Evolutionary conservation across 371 early-diverging fungal species (phyloP).

Genomic region (Smittium culicis): DNA sequence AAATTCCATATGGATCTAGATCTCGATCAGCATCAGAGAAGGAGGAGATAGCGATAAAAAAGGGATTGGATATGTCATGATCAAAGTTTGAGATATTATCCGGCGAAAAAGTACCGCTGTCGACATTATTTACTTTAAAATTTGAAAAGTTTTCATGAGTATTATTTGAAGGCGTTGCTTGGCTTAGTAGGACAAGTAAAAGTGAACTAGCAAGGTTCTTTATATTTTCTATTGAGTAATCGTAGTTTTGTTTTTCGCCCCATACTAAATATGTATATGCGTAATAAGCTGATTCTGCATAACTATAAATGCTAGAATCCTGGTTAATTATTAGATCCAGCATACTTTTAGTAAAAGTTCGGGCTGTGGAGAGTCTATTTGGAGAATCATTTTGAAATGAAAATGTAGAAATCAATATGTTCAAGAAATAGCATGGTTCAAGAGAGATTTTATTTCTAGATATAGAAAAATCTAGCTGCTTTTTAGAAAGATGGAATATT

Average conservation of each 20-base stretch:
- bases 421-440: slow-evolving; percentile 1
- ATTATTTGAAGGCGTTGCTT: background rate
- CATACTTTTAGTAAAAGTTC: background rate
- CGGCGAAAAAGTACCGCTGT: background rate
- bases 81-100: background rate
- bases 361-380: background rate
- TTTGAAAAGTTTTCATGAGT: background rate
- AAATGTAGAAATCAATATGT: no score
- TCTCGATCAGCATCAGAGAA: background rate
- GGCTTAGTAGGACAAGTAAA: background rate
- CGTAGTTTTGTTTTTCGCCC: background rate
- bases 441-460: background rate
- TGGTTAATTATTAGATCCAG: background rate
- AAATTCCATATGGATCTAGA: background rate
- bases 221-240: background rate
- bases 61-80: background rate
- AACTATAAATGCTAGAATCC: background rate
- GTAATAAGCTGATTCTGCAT: background rate
- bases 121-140: background rate
- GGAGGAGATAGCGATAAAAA: background rate
- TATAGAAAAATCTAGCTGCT: background rate
- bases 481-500: background rate
- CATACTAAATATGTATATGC: slow-evolving; percentile 8
- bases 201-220: background rate
- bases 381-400: background rate